phyloP scores from a whole-genome alignment of 768 basidiomycete genomes.

The Boletus huronensis region DNA sequence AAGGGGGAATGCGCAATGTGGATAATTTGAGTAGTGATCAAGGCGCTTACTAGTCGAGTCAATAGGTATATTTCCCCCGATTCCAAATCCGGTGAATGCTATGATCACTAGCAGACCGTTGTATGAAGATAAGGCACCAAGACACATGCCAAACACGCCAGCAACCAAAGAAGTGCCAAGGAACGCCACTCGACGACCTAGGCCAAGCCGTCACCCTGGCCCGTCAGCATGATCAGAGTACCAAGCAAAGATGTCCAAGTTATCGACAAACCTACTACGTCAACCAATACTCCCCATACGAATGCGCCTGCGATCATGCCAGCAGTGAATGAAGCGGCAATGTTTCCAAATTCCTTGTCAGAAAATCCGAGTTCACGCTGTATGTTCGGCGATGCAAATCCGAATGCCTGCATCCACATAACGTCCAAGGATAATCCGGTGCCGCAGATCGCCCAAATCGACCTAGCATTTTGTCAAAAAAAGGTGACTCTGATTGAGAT shows the following conservation, averaged over 20 bases:
- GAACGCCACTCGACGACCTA: conserved; percentile 17
- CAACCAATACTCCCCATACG: conserved; percentile 15
- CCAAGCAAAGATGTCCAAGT: neutral
- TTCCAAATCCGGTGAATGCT: conserved; percentile 11
- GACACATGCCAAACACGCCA: conserved; percentile 12
- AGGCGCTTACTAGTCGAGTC: conserved; percentile 11
- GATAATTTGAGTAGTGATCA: neutral
- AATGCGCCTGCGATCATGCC: conserved; percentile 7
- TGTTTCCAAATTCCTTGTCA: conserved; percentile 14
- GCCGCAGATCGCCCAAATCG: conserved; percentile 14
- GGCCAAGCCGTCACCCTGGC: neutral
- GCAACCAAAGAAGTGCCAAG: conserved; percentile 13
- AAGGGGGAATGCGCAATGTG: too few relatives aligned
- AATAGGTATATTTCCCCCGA: conserved; percentile 15
- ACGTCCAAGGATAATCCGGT: conserved; percentile 11
- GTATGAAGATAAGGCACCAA: conserved; percentile 12
- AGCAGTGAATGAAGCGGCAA: neutral
- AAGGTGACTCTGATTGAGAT: neutral
- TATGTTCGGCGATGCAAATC: neutral
- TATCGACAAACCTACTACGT: conserved; percentile 14
- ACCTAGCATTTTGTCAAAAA: neutral
- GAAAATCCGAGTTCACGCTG: conserved; percentile 18
- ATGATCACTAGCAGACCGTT: conserved; percentile 6
- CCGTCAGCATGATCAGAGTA: neutral
- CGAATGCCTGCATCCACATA: conserved; percentile 2